Evolutionary conservation across 805 yeast species (phyloP).

Genomic region (Metschnikowia kofuensis): DNA sequence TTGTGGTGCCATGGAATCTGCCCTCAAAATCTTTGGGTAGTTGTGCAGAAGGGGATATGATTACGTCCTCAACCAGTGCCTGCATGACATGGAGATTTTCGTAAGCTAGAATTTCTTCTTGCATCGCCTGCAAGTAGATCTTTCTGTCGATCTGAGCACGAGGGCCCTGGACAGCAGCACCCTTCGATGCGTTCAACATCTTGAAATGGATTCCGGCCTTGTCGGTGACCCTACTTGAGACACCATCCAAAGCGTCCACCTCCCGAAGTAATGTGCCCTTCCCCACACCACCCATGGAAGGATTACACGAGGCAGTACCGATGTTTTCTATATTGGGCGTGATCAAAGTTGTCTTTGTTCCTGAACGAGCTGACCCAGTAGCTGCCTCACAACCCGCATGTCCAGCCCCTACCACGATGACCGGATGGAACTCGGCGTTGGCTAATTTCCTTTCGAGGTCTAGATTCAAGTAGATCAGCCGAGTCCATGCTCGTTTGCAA

Average conservation of each 20-base stretch:
- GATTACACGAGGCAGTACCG: conserved; percentile 96
- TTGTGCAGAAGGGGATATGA: conserved; percentile 45
- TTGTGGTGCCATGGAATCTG: conserved; percentile 45
- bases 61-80: conserved; percentile 82
- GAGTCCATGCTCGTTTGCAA: background rate
- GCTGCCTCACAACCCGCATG: conserved; percentile 99
- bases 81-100: conserved; percentile 58
- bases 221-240: conserved; percentile 83
- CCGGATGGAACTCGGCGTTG: conserved; percentile 48
- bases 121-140: conserved; percentile 80
- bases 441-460: conserved; percentile 32
- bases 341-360: conserved; percentile 64
- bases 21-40: conserved; percentile 31
- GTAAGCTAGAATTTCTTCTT: conserved; percentile 52
- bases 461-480: conserved; percentile 30
- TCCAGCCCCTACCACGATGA: conserved; percentile 93
- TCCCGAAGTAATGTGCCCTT: conserved; percentile 91
- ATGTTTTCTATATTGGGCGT: conserved; percentile 75
- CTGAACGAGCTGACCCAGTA: conserved; percentile 84
- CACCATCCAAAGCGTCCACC: conserved; percentile 95
- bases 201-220: conserved; percentile 90
- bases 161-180: conserved; percentile 98
- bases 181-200: conserved; percentile 79
- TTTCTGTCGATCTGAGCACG: conserved; percentile 92
- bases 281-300: conserved; percentile 98